A percentile compares a stretch with the other conserved stretches of the same genome.
Evolutionary conservation across 768 basidiomycete species (phyloP).

Genomic region (Basidioascus undulatus): DNA sequence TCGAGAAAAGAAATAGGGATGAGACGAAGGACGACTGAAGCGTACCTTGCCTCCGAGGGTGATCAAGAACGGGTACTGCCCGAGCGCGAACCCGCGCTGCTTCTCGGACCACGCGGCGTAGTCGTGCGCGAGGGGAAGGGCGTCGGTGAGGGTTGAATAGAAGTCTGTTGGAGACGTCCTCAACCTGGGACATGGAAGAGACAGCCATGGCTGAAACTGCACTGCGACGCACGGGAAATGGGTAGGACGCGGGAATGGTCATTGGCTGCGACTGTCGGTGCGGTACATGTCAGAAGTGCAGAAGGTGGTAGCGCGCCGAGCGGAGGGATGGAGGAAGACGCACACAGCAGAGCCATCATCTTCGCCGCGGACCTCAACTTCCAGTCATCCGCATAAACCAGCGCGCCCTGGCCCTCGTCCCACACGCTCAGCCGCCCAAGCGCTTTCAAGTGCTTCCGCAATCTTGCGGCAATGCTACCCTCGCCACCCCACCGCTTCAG

Average conservation of each 20-base stretch:
- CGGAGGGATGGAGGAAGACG: not conserved
- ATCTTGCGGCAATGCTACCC: not conserved
- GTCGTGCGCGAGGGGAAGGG: too few species aligned
- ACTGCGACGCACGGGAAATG: too few species aligned
- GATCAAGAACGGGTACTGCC: conserved; percentile 11
- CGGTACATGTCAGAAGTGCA: not conserved
- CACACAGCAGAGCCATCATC: conserved; percentile 4
- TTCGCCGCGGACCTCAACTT: not conserved
- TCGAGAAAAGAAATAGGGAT: not conserved
- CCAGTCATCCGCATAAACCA: conserved; percentile 3
- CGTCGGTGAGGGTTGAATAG: too few species aligned
- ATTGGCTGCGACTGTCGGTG: not conserved
- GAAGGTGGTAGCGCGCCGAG: not conserved
- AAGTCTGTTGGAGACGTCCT: too few species aligned
- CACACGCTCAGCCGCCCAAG: too few species aligned
- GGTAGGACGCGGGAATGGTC: too few species aligned
- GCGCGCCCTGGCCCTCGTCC: not conserved
- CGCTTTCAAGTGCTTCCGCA: not conserved
- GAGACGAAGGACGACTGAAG: not conserved
- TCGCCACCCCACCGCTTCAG: too few species aligned
- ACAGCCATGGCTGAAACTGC: too few species aligned
- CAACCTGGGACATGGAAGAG: too few species aligned
- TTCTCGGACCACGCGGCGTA: not conserved
- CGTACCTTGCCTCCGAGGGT: conserved; percentile 8
- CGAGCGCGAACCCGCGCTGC: conserved; percentile 3